Evolutionary conservation across 805 yeast genomes (phyloP), one percentile per base, ranked within the genome.

Genomic region (Ogataea trehalophila): DNA sequence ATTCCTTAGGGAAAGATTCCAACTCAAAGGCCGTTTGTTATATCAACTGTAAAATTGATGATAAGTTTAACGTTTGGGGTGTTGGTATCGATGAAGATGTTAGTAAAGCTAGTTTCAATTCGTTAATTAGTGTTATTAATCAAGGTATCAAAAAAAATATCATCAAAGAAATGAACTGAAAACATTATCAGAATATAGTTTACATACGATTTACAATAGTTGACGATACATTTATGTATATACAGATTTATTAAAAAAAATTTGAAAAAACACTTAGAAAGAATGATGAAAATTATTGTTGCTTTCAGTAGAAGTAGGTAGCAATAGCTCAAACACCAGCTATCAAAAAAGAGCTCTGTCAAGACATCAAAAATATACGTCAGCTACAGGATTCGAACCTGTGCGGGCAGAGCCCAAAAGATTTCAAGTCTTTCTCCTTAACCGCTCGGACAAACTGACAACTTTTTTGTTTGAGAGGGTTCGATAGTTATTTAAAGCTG

Each of bases 11-110:
- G 48, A 73, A 73, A 41, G 89, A 85, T 50, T 81, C 91, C 9
- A 70, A 75, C 48, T 74, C 87, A 44, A 76, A 78, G 64, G 95
- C 95, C 45, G 94, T 86, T 14, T 78, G 92, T n/a, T 87, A 83
- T 58, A 77, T 80, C 55, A 72, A 73, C 51, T 59, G 61, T 48
- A 49, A 51, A 26, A 60, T 67, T 49, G 56, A 58, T 18, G 65
- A 61, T 36, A 38, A 55, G 46, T 33, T 45, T 17, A 43, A 57
- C 20, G 57, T 67, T 47, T 78, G 83, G 83, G 83, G 83, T 52
- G 79, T 77, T 44, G 83, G 83, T 48, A 73, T 78, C 39, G 71
- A 77, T 60, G 80, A 74, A 54, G 82, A 78, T 65, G 80, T 75
- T 37, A 71, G 80, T 8, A 77, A 74, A 51, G 80, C 82, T 26